Base-by-base conservation (phyloP, 2,329 filamentous ascomycete genomes). In the Sarocladiaceae sp. region DNA sequence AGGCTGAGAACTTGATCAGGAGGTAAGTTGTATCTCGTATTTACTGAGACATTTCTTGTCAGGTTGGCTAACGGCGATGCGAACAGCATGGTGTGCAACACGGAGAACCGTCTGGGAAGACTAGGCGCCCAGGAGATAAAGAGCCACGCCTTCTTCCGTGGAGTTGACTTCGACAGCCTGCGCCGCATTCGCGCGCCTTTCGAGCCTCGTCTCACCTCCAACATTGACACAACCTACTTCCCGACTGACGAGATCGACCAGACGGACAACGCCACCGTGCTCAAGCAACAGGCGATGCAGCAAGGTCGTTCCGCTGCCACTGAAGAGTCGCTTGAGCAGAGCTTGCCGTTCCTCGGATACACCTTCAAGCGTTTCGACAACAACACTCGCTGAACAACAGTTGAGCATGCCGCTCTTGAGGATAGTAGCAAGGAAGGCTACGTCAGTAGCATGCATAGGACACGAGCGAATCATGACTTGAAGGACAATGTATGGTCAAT, bases 221-320 rank as follows among this genome's bases (percentile, higher is more conserved):
- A 94, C 69, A 88, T 96, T 62, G 94, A 99, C 67, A 96, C 94
- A 18, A 93, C 92, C 44, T 97, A 99, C 77, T 99, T 99, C 84
- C 94, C 94, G 10, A 97, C 91, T 50, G 94, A 99, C 66, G 94
- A 99, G 71, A 97, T 99, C 65, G 91, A 96, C 62, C 93, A 97
- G 75, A 93, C 91, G 52, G 92, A 97, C 69, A 96, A 91, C 58
- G 90, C 88, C 52, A 94, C 91, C 22, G 80, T 89, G 58, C 81
- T 96, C 63, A 88, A 90, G 67, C 89, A 89, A 18, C 89, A 95
- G 70, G 90, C 89, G 48, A 80, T 87, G 57, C 85, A 87, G 55
- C 79, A 84, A 62, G 83, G 83, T 50, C 78, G 79, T 60, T 74
- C 59, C 15, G 66, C 64, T 35, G 69, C 70, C 57, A 76, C 79